A percentile compares a stretch with the other conserved stretches of the same genome.
These are phyloP conservation scores for Penicillium italicum DNA, from an alignment of 2,329 filamentous ascomycete species.

Conservation along the genomic window DNA sequence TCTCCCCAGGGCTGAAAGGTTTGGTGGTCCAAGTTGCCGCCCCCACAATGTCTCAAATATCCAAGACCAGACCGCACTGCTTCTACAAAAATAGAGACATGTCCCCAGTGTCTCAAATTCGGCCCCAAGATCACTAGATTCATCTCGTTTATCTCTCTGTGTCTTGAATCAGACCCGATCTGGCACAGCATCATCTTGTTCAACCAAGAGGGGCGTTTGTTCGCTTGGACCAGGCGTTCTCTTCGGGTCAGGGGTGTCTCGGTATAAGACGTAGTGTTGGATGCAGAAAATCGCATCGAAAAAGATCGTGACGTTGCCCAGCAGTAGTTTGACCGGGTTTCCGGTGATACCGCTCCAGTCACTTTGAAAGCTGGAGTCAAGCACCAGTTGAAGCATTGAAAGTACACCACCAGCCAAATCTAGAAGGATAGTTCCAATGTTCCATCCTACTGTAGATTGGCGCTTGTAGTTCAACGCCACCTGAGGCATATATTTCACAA, in stretches of 20 bases:
- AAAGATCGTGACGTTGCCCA: constrained; percentile 79
- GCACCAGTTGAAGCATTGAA: constrained; percentile 73
- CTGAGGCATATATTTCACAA: constrained; percentile 92
- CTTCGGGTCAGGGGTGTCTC: constrained; percentile 27
- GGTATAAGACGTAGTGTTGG: constrained; percentile 85
- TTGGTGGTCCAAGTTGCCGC: background rate
- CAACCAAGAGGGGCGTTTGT: constrained; percentile 31
- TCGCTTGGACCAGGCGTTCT: constrained; percentile 17
- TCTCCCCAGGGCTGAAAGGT: background rate
- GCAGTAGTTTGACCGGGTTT: constrained; percentile 83
- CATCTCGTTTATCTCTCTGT: background rate
- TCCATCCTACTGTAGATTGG: constrained; percentile 82
- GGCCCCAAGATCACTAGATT: background rate
- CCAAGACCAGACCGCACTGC: background rate
- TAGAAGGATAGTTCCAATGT: constrained; percentile 76
- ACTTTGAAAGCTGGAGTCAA: constrained; percentile 78
- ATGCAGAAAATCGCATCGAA: constrained; percentile 84
- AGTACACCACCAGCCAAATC: constrained; percentile 79
- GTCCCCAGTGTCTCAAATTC: constrained; percentile 16
- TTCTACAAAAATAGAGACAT: constrained; percentile 15
- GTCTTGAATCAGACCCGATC: background rate
- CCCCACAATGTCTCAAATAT: constrained; percentile 16
- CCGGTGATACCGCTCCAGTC: constrained; percentile 91
- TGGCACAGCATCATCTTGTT: constrained; percentile 9
- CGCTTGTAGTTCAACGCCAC: constrained; percentile 78